Conservation (phyloP, 1,139 yeast species). For the Yamadazyma friedrichii region DNA sequence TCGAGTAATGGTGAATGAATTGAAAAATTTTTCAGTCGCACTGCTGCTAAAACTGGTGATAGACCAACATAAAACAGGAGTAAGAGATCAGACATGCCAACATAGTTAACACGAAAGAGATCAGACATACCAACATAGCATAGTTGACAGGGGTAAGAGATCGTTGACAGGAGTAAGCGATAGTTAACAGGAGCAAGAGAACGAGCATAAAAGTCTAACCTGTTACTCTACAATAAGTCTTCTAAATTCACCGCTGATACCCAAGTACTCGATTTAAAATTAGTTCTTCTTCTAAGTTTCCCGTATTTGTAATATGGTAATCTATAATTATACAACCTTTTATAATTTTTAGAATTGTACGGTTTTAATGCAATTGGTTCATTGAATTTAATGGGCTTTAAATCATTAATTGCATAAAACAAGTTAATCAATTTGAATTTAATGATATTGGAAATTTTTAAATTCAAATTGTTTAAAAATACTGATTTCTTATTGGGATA, state of each 20-base stretch:
- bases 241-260: too few species aligned
- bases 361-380: constrained; percentile 34
- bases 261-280: too few species aligned
- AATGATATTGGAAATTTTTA: constrained; percentile 28
- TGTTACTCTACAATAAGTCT: too few species aligned
- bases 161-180: too few species aligned
- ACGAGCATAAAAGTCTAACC: not conserved
- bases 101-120: too few species aligned
- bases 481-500: constrained; percentile 29
- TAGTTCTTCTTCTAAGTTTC: not conserved
- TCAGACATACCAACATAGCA: too few species aligned
- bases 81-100: too few species aligned
- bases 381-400: constrained; percentile 10
- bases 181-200: too few species aligned
- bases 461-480: constrained; percentile 26
- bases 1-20: not conserved
- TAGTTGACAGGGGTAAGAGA: too few species aligned
- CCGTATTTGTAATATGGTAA: not conserved
- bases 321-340: constrained; percentile 35
- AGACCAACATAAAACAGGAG: too few species aligned
- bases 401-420: constrained; percentile 19
- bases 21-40: constrained; percentile 8
- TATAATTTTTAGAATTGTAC: constrained; percentile 24
- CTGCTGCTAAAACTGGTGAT: too few species aligned
- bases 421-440: constrained; percentile 23